Base-by-base conservation (phyloP, 208 protist species). In the Herpetomonas samuelpessoai region DNA sequence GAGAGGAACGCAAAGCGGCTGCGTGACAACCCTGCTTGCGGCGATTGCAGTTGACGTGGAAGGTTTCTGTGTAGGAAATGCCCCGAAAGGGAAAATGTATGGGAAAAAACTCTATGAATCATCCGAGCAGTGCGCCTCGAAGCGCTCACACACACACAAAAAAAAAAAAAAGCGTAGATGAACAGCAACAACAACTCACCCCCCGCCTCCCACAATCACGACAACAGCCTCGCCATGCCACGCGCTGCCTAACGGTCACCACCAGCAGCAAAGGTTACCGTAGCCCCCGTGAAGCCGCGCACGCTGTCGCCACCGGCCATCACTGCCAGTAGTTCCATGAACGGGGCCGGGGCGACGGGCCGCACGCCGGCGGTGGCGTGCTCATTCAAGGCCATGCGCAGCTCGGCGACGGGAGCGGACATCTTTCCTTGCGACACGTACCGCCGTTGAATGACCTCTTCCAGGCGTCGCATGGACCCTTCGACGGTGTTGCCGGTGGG, bases 321-420 rank as follows among this genome's bases (percentile, higher is more conserved):
- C 6, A 93, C 57, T 1, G 84, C 74, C 1, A 96, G 74, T 19
- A 96, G 60, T 67, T 96, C 90, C 59, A 93, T 71, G 49, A 96
- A 91, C 66, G 89, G 82, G 27, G 71, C 66, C 21, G 76, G 57
- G 19, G 73, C 68, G 26, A 96, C 60, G 24, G 90, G 81, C 46
- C 79, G 76, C 12, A 81, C 66, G 1, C 70, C 74, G 26, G 55
- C 67, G 7, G 61, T 66, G 24, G 79, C 63, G 14, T 72, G 71
- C 69, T 96, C 90, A 49, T 93, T 93, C 22, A 93, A 66, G 1
- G 73, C 76, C 12, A 68, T 54, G 16, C 86, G 83, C 52, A 96
- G 54, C 65, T 93, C 90, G 16, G 49, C 68, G 25, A 96, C 76
- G 3, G 82, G 35, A 1, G 83, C 75, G 19, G 46, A 77, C 14